These are phyloP conservation scores for Phaseolus lunatus DNA, from an alignment of 306 rosid genomes.

Conservation along the genomic window DNA sequence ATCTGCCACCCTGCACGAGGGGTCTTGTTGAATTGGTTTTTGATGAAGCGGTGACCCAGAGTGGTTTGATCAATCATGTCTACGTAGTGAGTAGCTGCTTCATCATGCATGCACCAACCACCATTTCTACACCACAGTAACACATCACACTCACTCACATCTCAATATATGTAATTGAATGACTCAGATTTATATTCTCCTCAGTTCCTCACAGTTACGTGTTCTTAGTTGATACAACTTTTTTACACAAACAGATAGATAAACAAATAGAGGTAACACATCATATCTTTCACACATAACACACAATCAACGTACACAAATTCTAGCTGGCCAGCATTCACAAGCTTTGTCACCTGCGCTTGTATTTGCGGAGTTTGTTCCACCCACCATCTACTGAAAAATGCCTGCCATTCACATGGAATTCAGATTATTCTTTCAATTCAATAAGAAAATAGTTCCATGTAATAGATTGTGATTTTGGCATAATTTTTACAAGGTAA, in stretches of 20 bases:
- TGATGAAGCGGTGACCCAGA: too few relatives aligned
- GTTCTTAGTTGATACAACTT: not conserved
- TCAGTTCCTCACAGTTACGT: too few relatives aligned
- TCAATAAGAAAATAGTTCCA: not conserved
- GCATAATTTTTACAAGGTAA: not conserved
- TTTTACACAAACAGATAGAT: too few relatives aligned
- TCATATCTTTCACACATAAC: not conserved
- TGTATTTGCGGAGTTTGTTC: not conserved
- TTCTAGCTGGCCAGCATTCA: conserved; percentile 4
- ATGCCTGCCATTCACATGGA: conserved; percentile 6
- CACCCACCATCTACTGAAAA: conserved; percentile 15
- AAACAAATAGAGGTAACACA: not conserved
- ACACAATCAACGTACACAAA: not conserved
- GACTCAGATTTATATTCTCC: too few relatives aligned
- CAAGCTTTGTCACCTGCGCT: not conserved
- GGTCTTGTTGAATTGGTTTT: too few relatives aligned
- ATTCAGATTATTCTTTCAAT: not conserved
- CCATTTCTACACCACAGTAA: not conserved
- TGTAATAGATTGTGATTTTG: not conserved
- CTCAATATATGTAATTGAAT: too few relatives aligned
- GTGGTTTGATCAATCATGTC: too few relatives aligned
- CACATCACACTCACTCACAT: not conserved
- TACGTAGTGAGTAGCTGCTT: too few relatives aligned
- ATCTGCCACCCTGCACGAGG: conserved; percentile 20
- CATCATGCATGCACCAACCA: too few relatives aligned